Evolutionary conservation across 352 stramenopile genomes (phyloP).

Genomic region (Lagenidium giganteum): DNA sequence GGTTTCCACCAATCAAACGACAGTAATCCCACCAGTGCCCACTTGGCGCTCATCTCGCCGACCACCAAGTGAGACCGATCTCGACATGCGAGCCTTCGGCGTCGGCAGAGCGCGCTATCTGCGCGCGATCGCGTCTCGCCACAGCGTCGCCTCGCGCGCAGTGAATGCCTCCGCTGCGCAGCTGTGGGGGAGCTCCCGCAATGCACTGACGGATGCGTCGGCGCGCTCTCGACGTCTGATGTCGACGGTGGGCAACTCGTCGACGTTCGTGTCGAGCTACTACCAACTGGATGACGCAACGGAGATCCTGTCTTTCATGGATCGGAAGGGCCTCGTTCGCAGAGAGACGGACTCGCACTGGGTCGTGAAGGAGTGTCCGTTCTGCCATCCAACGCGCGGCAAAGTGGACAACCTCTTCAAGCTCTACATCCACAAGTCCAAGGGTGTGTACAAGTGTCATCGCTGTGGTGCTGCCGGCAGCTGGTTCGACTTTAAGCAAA

Average conservation of each 20-base stretch:
- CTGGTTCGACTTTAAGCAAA: conserved; percentile 89
- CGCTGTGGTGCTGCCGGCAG: conserved; percentile 79
- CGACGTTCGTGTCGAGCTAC: conserved; percentile 75
- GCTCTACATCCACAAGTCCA: conserved; percentile 85
- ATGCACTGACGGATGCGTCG: no score
- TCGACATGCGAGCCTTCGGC: conserved; percentile 15
- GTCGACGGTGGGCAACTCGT: conserved; percentile 4
- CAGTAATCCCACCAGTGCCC: no score
- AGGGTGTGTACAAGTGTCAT: conserved; percentile 89
- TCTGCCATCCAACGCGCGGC: conserved; percentile 79
- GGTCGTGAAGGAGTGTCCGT: conserved; percentile 81
- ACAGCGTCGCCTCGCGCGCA: neutral
- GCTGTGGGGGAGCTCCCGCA: neutral
- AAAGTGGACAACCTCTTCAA: conserved; percentile 88
- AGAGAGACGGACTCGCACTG: conserved; percentile 78
- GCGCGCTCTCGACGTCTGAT: conserved; percentile 1
- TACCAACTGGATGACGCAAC: conserved; percentile 61
- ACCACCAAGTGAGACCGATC: no score
- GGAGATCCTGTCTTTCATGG: conserved; percentile 64
- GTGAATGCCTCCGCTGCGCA: neutral
- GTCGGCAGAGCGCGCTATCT: conserved; percentile 10
- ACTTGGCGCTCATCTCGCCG: no score
- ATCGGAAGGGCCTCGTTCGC: conserved; percentile 59
- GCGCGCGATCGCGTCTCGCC: conserved; percentile 2
- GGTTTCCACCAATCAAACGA: conserved; percentile 6